Evolutionary conservation across 1,139 yeast genomes (phyloP).

Genomic region (Eremothecium gossypii): DNA sequence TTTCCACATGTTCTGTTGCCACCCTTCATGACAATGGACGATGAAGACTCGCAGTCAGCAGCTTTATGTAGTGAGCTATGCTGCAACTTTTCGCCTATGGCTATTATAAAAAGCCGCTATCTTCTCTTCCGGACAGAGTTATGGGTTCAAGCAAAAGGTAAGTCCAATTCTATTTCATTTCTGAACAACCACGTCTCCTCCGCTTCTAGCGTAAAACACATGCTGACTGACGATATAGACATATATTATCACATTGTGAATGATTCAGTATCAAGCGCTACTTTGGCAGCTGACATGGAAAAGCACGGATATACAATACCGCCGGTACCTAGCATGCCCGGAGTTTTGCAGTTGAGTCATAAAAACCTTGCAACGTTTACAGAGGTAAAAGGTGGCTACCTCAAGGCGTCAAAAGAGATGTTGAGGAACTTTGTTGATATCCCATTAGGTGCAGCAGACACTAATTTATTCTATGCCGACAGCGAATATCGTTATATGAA

Average conservation of each 20-base stretch:
- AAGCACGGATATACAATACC: conserved; percentile 8
- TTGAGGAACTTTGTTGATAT: background rate
- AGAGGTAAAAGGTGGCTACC: conserved; percentile 27
- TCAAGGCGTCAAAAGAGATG: conserved; percentile 13
- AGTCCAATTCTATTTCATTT: background rate
- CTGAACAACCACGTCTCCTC: conserved; percentile 7
- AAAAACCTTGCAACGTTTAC: conserved; percentile 20
- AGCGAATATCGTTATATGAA: conserved; percentile 17
- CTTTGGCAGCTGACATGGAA: conserved; percentile 13
- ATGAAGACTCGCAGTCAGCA: conserved; percentile 1
- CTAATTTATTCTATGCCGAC: background rate
- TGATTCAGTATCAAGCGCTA: conserved; percentile 14
- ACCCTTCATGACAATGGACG: conserved; percentile 3
- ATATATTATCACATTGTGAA: conserved; percentile 22
- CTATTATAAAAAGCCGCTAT: conserved; percentile 7
- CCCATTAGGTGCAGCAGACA: background rate
- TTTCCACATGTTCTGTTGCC: conserved; percentile 32
- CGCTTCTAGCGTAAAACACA: conserved; percentile 11
- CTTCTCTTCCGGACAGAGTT: conserved; percentile 6
- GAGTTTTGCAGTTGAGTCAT: conserved; percentile 6
- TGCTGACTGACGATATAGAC: conserved; percentile 24
- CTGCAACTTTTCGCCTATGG: conserved; percentile 3
- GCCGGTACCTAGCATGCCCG: background rate
- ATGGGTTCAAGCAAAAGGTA: conserved; percentile 1
- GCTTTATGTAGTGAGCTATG: too few species aligned